Conservation (phyloP, 129 eudicot genomes). For the Flaveria sonorensis region DNA sequence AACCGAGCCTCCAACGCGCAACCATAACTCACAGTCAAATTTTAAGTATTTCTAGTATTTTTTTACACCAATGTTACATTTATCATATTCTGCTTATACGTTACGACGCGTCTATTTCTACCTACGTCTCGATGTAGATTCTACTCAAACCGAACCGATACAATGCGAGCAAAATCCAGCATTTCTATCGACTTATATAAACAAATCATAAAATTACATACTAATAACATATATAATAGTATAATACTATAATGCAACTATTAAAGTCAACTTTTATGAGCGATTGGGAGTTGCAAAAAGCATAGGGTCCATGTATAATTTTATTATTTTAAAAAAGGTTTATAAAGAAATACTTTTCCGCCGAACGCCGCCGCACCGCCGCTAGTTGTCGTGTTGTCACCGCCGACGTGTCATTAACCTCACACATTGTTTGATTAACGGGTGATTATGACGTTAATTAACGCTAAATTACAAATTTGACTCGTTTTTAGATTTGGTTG, state of each 20-base stretch:
- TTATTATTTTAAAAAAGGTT: slow-evolving; percentile 31
- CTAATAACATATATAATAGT: not conserved
- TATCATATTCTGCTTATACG: no score
- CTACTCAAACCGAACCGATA: no score
- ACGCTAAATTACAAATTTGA: slow-evolving; percentile 37
- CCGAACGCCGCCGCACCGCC: slow-evolving; percentile 99
- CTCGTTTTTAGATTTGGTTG: slow-evolving; percentile 40
- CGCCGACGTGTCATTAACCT: slow-evolving; percentile 41
- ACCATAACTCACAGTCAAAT: no score
- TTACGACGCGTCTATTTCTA: no score
- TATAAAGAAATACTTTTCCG: slow-evolving; percentile 58
- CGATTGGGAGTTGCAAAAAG: slow-evolving; percentile 25
- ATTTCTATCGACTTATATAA: no score
- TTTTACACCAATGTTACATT: no score
- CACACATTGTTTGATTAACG: slow-evolving; percentile 26
- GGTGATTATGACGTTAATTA: slow-evolving; percentile 30
- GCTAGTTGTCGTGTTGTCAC: slow-evolving; percentile 37
- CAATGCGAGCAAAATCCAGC: no score
- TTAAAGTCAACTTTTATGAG: slow-evolving; percentile 40
- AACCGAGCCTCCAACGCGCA: no score
- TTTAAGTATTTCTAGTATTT: no score
- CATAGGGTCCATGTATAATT: slow-evolving; percentile 31
- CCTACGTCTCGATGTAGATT: no score
- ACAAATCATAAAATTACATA: not conserved
- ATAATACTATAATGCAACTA: not conserved